phyloP scores from a whole-genome alignment of 208 protist species.

The Phytomonas francai region DNA sequence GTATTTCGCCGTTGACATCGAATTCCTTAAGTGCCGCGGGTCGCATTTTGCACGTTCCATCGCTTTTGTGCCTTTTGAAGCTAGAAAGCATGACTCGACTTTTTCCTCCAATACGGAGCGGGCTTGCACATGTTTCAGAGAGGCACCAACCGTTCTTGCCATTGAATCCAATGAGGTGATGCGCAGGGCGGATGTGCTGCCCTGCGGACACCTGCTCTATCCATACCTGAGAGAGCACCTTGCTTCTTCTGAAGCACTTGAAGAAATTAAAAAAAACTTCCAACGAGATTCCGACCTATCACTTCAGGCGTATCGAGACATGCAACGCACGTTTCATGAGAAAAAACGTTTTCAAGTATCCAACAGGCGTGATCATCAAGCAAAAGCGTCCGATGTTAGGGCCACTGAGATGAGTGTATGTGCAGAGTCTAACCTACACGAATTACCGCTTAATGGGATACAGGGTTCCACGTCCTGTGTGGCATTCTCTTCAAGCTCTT shows the following conservation, averaged over 20 bases:
- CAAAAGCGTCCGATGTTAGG: not conserved
- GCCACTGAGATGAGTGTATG: not conserved
- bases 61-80: constrained; percentile 56
- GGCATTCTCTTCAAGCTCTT: too few species aligned
- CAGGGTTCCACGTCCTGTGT: not conserved
- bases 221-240: constrained; percentile 18
- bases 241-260: constrained; percentile 22
- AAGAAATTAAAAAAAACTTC: constrained; percentile 16
- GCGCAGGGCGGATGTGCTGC: constrained; percentile 43
- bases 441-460: not conserved
- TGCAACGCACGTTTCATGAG: constrained; percentile 9
- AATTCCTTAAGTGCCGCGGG: constrained; percentile 65
- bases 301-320: constrained; percentile 5
- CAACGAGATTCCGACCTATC: constrained; percentile 5
- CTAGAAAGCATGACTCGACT: not conserved
- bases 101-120: not conserved
- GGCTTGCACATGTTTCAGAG: not conserved
- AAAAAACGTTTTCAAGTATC: not conserved
- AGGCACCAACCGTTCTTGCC: not conserved
- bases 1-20: constrained; percentile 47
- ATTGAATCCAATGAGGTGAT: constrained; percentile 18
- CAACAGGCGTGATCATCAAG: not conserved
- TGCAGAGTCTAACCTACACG: not conserved
- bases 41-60: constrained; percentile 29
- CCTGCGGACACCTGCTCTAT: constrained; percentile 47